phyloP scores from a whole-genome alignment of 805 yeast genomes.

The Kuraishia borneana region DNA sequence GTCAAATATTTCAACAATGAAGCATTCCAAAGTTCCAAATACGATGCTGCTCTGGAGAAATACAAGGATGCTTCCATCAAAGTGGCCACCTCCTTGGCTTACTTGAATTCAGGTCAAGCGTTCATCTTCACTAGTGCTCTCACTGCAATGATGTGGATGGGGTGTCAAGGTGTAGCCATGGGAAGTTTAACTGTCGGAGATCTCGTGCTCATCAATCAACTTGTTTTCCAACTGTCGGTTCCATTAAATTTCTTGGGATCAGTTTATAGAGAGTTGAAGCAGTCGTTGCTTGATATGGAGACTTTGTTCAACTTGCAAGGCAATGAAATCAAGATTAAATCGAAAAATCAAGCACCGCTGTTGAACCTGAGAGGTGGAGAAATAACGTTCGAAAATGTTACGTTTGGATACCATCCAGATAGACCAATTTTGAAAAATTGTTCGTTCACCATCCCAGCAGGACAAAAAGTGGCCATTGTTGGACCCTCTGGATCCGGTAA shows the following conservation, averaged over 20 bases:
- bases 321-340: slow-evolving; percentile 55
- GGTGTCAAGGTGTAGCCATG: slow-evolving; percentile 81
- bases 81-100: slow-evolving; percentile 78
- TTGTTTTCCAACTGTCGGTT: slow-evolving; percentile 91
- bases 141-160: slow-evolving; percentile 98
- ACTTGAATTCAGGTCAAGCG: slow-evolving; percentile 70
- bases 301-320: slow-evolving; percentile 78
- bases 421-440: slow-evolving; percentile 78
- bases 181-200: slow-evolving; percentile 89
- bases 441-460: slow-evolving; percentile 79
- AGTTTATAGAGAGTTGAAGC: slow-evolving; percentile 90
- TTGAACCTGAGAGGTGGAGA: slow-evolving; percentile 59
- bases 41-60: slow-evolving; percentile 58
- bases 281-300: slow-evolving; percentile 92
- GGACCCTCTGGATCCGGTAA: slow-evolving; percentile 97
- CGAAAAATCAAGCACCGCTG: slow-evolving; percentile 51
- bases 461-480: slow-evolving; percentile 84
- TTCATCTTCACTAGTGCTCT: slow-evolving; percentile 77
- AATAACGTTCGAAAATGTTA: slow-evolving; percentile 79
- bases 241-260: slow-evolving; percentile 93
- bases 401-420: slow-evolving; percentile 85
- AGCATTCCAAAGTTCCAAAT: slow-evolving; percentile 62
- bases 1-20: slow-evolving; percentile 95
- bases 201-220: slow-evolving; percentile 84
- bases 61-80: slow-evolving; percentile 71